Percentiles rank a stretch among this genome's conserved stretches.
phyloP scores from a whole-genome alignment of 441 rosid species.

The Codiaeum variegatum region DNA sequence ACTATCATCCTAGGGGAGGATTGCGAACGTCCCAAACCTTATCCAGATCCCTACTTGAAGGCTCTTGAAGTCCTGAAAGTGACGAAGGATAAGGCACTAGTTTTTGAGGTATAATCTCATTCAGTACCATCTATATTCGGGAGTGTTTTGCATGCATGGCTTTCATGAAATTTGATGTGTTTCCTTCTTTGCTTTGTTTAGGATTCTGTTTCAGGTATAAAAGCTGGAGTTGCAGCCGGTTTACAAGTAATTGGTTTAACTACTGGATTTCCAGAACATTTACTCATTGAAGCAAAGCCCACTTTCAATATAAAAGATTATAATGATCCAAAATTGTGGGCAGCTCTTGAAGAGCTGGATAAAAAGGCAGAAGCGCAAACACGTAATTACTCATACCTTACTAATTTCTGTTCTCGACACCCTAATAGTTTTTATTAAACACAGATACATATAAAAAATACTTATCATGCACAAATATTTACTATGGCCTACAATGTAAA shows the following conservation, averaged over 20 bases:
- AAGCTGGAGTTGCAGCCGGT: slow-evolving; percentile 94
- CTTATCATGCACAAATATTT: too few species aligned
- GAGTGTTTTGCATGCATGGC: too few species aligned
- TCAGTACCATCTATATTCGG: background rate
- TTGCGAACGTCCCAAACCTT: slow-evolving; percentile 80
- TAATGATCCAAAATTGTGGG: slow-evolving; percentile 71
- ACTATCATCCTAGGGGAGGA: slow-evolving; percentile 69
- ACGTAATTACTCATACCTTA: too few species aligned
- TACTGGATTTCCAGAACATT: slow-evolving; percentile 68
- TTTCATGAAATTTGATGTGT: background rate
- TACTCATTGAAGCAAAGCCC: slow-evolving; percentile 71
- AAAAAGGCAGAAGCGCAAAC: slow-evolving; percentile 24
- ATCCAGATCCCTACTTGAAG: slow-evolving; percentile 81
- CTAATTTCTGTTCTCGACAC: too few species aligned
- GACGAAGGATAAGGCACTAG: slow-evolving; percentile 71
- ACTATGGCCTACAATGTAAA: too few species aligned
- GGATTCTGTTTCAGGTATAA: slow-evolving; percentile 89
- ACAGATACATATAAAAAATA: too few species aligned
- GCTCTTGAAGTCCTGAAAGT: slow-evolving; percentile 69
- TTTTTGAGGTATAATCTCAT: slow-evolving; percentile 53
- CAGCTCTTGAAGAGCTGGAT: slow-evolving; percentile 66
- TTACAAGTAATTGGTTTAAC: slow-evolving; percentile 77
- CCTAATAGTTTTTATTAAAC: too few species aligned
- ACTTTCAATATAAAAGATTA: slow-evolving; percentile 65
- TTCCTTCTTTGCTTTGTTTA: slow-evolving; percentile 19